Conservation (phyloP, 768 basidiomycete species). For the Russula compacta region DNA sequence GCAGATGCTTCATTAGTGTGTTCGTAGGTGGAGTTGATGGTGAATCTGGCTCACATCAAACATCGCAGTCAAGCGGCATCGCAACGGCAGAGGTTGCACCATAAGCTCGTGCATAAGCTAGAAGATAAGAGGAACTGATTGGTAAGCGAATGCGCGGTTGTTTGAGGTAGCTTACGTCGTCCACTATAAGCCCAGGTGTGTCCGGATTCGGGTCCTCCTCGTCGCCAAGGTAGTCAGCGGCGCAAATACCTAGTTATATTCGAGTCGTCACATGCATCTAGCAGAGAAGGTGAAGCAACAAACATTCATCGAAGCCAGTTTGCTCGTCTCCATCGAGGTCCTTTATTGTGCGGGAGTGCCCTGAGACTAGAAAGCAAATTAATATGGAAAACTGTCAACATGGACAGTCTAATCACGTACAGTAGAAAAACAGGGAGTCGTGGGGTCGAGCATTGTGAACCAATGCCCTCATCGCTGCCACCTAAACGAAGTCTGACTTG, state of each 20-base stretch:
- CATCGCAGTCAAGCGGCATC: constrained; percentile 7
- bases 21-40: not conserved
- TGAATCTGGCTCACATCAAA: not conserved
- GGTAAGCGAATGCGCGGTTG: no score
- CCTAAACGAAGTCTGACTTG: not conserved
- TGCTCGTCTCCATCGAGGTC: not conserved
- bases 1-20: not conserved
- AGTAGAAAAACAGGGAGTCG: not conserved
- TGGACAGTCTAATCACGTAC: not conserved
- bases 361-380: not conserved
- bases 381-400: not conserved
- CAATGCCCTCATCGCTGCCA: not conserved
- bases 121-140: not conserved
- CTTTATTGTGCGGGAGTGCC: not conserved
- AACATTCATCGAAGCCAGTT: not conserved
- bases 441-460: not conserved
- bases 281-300: not conserved
- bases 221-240: not conserved
- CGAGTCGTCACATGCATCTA: not conserved
- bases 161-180: not conserved
- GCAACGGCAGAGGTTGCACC: not conserved
- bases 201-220: not conserved
- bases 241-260: not conserved
- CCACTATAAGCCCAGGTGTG: not conserved
- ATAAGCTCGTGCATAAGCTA: not conserved